A percentile compares a stretch with the other conserved stretches of the same genome.
Conservation (phyloP, 2,329 filamentous ascomycete species). For the Cercospora sesami region DNA sequence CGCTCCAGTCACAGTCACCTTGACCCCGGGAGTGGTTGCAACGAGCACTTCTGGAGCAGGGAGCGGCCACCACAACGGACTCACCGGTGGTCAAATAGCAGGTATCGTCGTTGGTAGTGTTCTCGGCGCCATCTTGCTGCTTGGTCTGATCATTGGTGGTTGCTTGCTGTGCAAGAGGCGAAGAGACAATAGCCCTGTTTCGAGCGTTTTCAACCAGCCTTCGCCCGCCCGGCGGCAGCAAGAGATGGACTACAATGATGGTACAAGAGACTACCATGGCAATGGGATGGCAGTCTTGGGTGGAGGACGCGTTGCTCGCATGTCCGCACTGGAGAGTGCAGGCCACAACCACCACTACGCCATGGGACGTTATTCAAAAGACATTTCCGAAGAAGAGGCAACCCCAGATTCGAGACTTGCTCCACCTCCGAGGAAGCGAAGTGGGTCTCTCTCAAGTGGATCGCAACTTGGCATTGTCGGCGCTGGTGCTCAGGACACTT, state of each 20-base stretch:
- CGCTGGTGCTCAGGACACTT: slow-evolving; percentile 63
- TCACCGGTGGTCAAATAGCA: slow-evolving; percentile 84
- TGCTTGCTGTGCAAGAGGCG: slow-evolving; percentile 62
- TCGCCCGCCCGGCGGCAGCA: slow-evolving; percentile 56
- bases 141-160: slow-evolving; percentile 59
- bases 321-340: slow-evolving; percentile 86
- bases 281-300: slow-evolving; percentile 72
- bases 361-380: slow-evolving; percentile 51
- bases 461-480: slow-evolving; percentile 57
- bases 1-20: slow-evolving; percentile 62
- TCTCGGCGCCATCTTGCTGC: slow-evolving; percentile 68
- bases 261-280: slow-evolving; percentile 39
- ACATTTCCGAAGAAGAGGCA: slow-evolving; percentile 61
- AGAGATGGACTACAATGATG: slow-evolving; percentile 46
- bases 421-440: slow-evolving; percentile 60
- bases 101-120: slow-evolving; percentile 84
- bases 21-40: slow-evolving; percentile 51
- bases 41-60: slow-evolving; percentile 34
- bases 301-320: slow-evolving; percentile 86
- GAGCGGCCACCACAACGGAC: slow-evolving; percentile 60
- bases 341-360: slow-evolving; percentile 48
- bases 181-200: slow-evolving; percentile 60
- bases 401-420: slow-evolving; percentile 61
- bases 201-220: slow-evolving; percentile 86
- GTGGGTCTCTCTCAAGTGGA: slow-evolving; percentile 87